A percentile compares a stretch with the other conserved stretches of the same genome.
phyloP scores from a whole-genome alignment of 2,329 filamentous ascomycete genomes.

The Fusarium redolens region DNA sequence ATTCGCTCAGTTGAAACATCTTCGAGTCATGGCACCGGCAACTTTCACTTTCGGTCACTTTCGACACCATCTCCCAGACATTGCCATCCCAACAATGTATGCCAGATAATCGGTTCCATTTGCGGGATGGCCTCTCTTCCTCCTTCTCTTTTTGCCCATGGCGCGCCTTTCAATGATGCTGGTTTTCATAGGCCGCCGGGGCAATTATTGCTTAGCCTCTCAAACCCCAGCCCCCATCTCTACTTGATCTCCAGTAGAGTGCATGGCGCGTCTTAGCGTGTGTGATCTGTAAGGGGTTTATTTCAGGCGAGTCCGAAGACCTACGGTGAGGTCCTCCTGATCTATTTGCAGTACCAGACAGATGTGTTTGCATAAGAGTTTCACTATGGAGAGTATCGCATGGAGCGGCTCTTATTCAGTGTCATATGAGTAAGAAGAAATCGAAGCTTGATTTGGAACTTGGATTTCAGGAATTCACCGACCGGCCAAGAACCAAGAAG shows the following conservation, averaged over 20 bases:
- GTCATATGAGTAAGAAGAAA: constrained; percentile 5
- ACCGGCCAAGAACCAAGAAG: constrained; percentile 10
- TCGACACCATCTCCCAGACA: constrained; percentile 1
- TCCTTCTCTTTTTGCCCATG: constrained; percentile 18
- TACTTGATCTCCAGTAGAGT: constrained; percentile 4
- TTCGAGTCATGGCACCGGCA: constrained; percentile 23
- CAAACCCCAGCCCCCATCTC: constrained; percentile 9
- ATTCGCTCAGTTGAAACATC: constrained; percentile 14
- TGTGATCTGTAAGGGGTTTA: constrained; percentile 7
- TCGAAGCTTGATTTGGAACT: constrained; percentile 9
- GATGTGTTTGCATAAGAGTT: background rate
- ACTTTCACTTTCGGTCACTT: constrained; percentile 1
- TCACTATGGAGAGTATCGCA: background rate
- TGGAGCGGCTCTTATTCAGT: constrained; percentile 4
- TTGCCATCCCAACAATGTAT: constrained; percentile 1
- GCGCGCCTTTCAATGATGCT: constrained; percentile 3
- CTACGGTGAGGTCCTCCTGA: background rate
- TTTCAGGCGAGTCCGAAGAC: background rate
- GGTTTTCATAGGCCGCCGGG: constrained; percentile 6
- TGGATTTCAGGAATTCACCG: constrained; percentile 14
- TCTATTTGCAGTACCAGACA: background rate
- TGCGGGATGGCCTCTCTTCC: constrained; percentile 1
- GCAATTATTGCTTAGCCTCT: constrained; percentile 14
- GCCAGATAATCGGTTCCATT: background rate
- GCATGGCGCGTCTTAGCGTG: constrained; percentile 22